Evolutionary conservation across 495 filamentous ascomycete genomes (phyloP).

Genomic region (Mytilinidion resinicola): DNA sequence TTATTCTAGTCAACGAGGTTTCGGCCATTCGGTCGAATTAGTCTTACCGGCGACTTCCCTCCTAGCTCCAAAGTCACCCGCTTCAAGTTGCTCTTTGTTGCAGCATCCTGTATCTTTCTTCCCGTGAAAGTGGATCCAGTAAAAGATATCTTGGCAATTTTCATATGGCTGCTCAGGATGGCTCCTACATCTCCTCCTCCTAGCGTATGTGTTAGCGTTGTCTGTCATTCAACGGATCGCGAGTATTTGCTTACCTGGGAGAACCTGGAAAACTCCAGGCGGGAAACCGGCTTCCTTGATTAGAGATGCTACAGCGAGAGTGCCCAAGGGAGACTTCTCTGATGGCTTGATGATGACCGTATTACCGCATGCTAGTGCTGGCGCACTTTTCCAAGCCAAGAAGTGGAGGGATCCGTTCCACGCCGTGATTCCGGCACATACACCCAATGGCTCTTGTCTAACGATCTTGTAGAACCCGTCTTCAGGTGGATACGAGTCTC

Average conservation of each 20-base stretch:
- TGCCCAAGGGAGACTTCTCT: constrained; percentile 7
- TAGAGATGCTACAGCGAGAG: not conserved
- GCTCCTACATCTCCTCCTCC: constrained; percentile 18
- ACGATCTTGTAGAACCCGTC: constrained; percentile 1
- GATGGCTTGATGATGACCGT: constrained; percentile 15
- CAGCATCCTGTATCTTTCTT: constrained; percentile 21
- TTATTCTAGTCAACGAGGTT: not conserved
- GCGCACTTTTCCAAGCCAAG: constrained; percentile 6
- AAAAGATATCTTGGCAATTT: constrained; percentile 34
- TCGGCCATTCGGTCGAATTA: not conserved
- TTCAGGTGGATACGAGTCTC: not conserved
- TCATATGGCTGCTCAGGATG: constrained; percentile 28
- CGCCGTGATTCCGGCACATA: constrained; percentile 9
- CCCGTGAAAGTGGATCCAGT: constrained; percentile 28
- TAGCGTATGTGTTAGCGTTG: not conserved
- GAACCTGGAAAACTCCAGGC: constrained; percentile 15
- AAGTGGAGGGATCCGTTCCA: constrained; percentile 14
- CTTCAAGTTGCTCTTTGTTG: constrained; percentile 31
- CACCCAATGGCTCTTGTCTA: constrained; percentile 6
- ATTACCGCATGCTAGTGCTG: constrained; percentile 12
- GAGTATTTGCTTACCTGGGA: constrained; percentile 3
- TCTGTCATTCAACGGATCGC: not conserved
- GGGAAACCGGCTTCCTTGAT: constrained; percentile 18
- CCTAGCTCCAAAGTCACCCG: constrained; percentile 31
- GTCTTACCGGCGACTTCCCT: constrained; percentile 24